Evolutionary conservation across 2,329 filamentous ascomycete species (phyloP), one percentile per base, ranked within the genome.

Genomic region (Pseudogymnoascus sp.): DNA sequence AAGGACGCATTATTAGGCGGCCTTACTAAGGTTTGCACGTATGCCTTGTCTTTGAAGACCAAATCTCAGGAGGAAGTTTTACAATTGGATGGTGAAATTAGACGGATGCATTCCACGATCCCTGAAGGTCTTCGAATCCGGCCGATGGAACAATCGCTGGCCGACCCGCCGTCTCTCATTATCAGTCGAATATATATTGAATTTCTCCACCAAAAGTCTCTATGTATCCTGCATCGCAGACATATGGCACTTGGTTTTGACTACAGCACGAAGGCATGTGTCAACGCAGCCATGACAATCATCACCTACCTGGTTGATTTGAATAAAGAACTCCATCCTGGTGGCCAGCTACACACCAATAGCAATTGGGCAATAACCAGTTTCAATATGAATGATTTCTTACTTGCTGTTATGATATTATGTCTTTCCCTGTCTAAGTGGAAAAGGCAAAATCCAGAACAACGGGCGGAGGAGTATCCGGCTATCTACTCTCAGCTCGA

Each of bases 171-270:
- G 6, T 67, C 65, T 58, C 59, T 70, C 7, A 64, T 68, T 30
- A 64, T 70, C 59, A 67, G 65, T 18, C 50, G 69, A 41, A 37
- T 62, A n/a, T 67, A 62, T 50, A 25, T 67, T n/a, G 61, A 66
- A n/a, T 65, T 65, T 28, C 69, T 71, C 18, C 63, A 68, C 47
- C 64, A 65, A 6, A 71, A 70, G 57, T 67, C 64, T 58, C 60
- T 69, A 1, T 71, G 67, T 47, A 66, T 68, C 11, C 62, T 70
- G n/a, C 69, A 71, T 59, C 69, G 68, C n/a, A 66, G 64, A 39
- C 68, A 70, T 38, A 64, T 70, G 62, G 61, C 60, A 3, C 65
- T 63, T 9, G 65, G 67, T 2, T 64, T 50, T 16, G 14, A 38
- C 3, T 64, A 62, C 38, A 67, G 68, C 34, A 64, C 62, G 9